A percentile compares a stretch with the other conserved stretches of the same genome.
These are phyloP conservation scores for Mikania micrantha DNA, from an alignment of 129 eudicot species.

Conservation along the genomic window DNA sequence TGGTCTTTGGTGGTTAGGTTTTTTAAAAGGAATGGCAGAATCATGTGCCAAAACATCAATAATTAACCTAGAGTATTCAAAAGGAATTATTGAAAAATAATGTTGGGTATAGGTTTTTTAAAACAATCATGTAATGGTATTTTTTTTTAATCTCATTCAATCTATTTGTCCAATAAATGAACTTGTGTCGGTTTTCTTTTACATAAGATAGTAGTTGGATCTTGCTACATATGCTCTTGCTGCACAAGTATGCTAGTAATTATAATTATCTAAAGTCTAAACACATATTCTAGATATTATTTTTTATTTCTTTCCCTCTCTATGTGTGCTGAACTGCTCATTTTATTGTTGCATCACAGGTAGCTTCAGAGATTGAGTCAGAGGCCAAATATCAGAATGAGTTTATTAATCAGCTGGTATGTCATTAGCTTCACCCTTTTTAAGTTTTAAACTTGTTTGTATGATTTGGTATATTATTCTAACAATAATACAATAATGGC, in stretches of 20 bases:
- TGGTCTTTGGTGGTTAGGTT: background rate
- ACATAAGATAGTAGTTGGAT: background rate
- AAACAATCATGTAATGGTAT: too few species aligned
- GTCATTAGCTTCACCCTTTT: constrained; percentile 10
- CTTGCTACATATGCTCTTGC: background rate
- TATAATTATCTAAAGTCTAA: too few species aligned
- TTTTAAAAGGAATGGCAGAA: background rate
- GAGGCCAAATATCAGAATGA: constrained; percentile 93
- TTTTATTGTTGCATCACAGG: constrained; percentile 39
- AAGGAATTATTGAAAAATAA: background rate
- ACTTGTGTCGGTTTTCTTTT: background rate
- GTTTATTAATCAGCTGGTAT: constrained; percentile 59
- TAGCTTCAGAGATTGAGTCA: constrained; percentile 82
- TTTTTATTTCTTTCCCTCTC: background rate
- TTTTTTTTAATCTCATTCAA: background rate
- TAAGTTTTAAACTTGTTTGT: background rate
- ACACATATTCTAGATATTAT: background rate
- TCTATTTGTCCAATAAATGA: background rate
- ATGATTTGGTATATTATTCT: background rate
- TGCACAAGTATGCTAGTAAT: background rate
- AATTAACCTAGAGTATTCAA: background rate
- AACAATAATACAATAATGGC: background rate
- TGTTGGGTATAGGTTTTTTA: background rate
- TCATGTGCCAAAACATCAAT: too few species aligned
- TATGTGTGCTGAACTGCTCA: background rate